These are phyloP conservation scores for Leptographium wingfieldii DNA, from an alignment of 2,329 filamentous ascomycete species.

Conservation along the genomic window DNA sequence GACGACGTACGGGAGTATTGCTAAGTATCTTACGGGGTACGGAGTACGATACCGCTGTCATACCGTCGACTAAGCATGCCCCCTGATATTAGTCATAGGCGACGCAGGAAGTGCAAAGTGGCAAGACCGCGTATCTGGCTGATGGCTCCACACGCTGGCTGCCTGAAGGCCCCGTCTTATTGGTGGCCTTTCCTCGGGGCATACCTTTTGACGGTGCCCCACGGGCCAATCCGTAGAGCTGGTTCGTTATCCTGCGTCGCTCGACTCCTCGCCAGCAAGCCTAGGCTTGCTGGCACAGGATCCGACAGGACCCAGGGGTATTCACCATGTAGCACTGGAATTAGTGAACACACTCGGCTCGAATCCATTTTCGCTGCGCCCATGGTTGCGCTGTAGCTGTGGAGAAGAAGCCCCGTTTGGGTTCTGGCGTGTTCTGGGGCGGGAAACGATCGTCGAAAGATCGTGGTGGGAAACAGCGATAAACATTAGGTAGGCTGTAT, in stretches of 20 bases:
- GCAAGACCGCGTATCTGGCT: not conserved
- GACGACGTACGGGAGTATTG: no score
- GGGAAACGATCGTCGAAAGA: not conserved
- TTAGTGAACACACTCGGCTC: not conserved
- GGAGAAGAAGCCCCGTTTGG: not conserved
- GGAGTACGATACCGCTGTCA: no score
- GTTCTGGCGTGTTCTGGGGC: conserved; percentile 1
- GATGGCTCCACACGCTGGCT: not conserved
- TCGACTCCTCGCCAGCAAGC: no score
- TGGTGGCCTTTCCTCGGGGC: conserved; percentile 14
- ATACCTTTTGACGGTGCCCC: not conserved
- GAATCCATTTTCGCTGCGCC: not conserved
- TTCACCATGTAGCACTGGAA: not conserved
- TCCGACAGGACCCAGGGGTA: not conserved
- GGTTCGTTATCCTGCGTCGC: no score
- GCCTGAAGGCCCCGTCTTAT: not conserved
- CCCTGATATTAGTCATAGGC: not conserved
- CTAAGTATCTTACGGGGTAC: no score
- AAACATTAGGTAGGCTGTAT: no score
- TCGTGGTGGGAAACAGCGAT: not conserved
- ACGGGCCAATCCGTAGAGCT: not conserved
- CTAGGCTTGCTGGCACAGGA: not conserved
- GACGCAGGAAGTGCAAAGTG: not conserved
- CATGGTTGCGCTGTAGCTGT: not conserved
- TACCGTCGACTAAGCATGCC: no score